Conservation (phyloP, 176 grass and related monocot species). For the Triticum turgidum region DNA sequence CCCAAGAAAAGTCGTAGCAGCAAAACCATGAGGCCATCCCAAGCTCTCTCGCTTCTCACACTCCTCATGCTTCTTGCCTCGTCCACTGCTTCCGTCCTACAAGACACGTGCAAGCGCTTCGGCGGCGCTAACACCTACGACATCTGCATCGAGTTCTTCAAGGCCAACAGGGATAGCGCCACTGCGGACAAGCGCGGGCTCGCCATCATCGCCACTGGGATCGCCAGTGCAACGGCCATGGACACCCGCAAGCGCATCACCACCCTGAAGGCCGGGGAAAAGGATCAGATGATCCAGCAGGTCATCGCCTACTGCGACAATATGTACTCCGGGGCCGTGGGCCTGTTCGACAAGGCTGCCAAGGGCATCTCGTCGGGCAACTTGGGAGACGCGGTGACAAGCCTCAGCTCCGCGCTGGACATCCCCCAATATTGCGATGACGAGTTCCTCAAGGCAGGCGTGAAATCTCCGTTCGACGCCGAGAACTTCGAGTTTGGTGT, state of each 20-base stretch:
- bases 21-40: not conserved
- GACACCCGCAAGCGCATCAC: slow-evolving; percentile 21
- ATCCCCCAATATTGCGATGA: slow-evolving; percentile 50
- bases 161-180: slow-evolving; percentile 21
- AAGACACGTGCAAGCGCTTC: slow-evolving; percentile 38
- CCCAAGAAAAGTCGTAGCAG: not conserved
- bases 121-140: too few relatives aligned
- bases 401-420: not conserved
- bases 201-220: slow-evolving; percentile 37
- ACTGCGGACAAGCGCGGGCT: slow-evolving; percentile 32
- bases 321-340: slow-evolving; percentile 33
- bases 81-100: slow-evolving; percentile 15
- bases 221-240: not conserved
- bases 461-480: slow-evolving; percentile 12
- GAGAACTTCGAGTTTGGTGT: slow-evolving; percentile 40
- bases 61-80: slow-evolving; percentile 13
- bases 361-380: not conserved
- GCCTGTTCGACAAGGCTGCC: slow-evolving; percentile 12
- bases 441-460: slow-evolving; percentile 21
- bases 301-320: slow-evolving; percentile 27
- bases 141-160: slow-evolving; percentile 50
- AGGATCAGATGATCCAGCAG: slow-evolving; percentile 10
- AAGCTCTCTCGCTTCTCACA: not conserved
- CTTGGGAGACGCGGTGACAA: slow-evolving; percentile 3
- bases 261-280: slow-evolving; percentile 27